These are phyloP conservation scores for Panaeolus papilionaceus DNA, from an alignment of 768 basidiomycete genomes.

Conservation along the genomic window DNA sequence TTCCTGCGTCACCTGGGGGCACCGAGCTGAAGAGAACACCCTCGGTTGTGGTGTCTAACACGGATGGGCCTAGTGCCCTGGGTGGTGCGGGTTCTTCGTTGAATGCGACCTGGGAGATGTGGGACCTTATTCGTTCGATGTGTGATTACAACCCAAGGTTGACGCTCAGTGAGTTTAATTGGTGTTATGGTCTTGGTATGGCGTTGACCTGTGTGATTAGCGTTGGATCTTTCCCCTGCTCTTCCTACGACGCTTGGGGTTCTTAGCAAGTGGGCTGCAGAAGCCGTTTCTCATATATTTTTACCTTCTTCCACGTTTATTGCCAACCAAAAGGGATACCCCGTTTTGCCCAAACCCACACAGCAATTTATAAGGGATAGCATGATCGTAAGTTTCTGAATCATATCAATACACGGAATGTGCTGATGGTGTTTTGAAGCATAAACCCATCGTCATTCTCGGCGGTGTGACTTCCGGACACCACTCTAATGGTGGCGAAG, in stretches of 20 bases:
- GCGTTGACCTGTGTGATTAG: slow-evolving; percentile 45
- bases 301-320: slow-evolving; percentile 93
- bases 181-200: slow-evolving; percentile 16
- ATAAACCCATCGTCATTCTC: slow-evolving; percentile 85
- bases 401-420: slow-evolving; percentile 20
- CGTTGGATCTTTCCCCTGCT: slow-evolving; percentile 90
- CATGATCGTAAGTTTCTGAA: slow-evolving; percentile 70
- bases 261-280: slow-evolving; percentile 89
- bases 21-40: slow-evolving; percentile 30
- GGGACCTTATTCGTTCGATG: slow-evolving; percentile 91
- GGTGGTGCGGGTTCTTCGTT: slow-evolving; percentile 59
- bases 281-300: slow-evolving; percentile 89
- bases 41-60: slow-evolving; percentile 43
- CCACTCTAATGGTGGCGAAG: slow-evolving; percentile 84
- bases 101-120: slow-evolving; percentile 95
- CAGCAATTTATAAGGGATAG: slow-evolving; percentile 90
- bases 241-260: slow-evolving; percentile 80
- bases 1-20: slow-evolving; percentile 1
- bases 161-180: slow-evolving; percentile 62
- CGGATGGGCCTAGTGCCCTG: slow-evolving; percentile 34
- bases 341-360: slow-evolving; percentile 92
- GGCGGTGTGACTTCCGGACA: slow-evolving; percentile 66
- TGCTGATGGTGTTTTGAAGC: slow-evolving; percentile 52
- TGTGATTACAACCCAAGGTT: slow-evolving; percentile 84
- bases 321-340: slow-evolving; percentile 95